phyloP scores from a whole-genome alignment of 305 asterid genomes.

The Nicotiana rustica region DNA sequence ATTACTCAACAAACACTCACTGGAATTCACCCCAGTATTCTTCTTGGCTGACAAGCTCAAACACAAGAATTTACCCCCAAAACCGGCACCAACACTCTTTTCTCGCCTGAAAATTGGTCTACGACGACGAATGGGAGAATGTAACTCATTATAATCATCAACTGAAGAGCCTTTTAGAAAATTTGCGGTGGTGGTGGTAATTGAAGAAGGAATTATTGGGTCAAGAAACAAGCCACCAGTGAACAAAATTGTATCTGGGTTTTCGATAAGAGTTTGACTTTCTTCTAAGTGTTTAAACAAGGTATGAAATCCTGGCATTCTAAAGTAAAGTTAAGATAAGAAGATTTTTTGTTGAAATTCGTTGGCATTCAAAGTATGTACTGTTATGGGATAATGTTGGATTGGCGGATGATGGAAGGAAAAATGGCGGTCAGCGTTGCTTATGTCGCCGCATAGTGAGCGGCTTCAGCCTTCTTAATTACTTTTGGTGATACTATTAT shows the following conservation, averaged over 20 bases:
- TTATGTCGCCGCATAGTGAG: conserved; percentile 42
- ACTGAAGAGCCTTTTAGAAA: conserved; percentile 16
- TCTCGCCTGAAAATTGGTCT: conserved; percentile 39
- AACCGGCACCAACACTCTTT: conserved; percentile 32
- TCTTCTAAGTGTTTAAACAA: conserved; percentile 17
- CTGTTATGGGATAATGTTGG: conserved; percentile 25
- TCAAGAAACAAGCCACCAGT: conserved; percentile 50
- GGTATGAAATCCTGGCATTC: conserved; percentile 33
- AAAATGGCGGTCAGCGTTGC: conserved; percentile 44
- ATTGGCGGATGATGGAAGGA: conserved; percentile 3
- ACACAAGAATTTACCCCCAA: conserved; percentile 62
- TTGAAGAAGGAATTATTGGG: conserved; percentile 40
- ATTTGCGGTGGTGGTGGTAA: not conserved
- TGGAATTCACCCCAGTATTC: conserved; percentile 45
- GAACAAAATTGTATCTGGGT: conserved; percentile 31
- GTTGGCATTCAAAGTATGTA: not conserved
- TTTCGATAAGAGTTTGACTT: conserved; percentile 4
- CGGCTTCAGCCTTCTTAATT: conserved; percentile 26
- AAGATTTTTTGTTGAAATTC: not conserved
- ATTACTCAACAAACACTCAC: conserved; percentile 41
- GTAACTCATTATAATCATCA: conserved; percentile 44
- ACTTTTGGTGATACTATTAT: conserved; percentile 17
- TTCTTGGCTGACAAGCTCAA: conserved; percentile 67
- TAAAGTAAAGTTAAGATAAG: conserved; percentile 4
- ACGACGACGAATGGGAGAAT: conserved; percentile 42